Evolutionary conservation across 768 basidiomycete genomes (phyloP).

Genomic region (Xerocomus potaroensis): DNA sequence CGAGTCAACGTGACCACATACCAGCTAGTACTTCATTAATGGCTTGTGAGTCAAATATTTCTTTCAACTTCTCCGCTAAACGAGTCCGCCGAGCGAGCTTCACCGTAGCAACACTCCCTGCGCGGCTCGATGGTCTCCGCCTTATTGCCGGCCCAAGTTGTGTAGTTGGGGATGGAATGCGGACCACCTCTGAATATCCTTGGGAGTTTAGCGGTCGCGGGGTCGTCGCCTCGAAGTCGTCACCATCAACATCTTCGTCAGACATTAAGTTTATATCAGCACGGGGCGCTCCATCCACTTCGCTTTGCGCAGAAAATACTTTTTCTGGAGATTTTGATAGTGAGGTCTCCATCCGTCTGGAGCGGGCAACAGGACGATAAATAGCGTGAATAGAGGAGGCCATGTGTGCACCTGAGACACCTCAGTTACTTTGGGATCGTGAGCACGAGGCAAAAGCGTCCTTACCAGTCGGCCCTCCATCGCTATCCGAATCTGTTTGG

Average conservation of each 20-base stretch:
- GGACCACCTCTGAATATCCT: slow-evolving; percentile 5
- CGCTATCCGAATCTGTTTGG: slow-evolving; percentile 52
- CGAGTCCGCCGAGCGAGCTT: slow-evolving; percentile 60
- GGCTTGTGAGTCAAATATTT: slow-evolving; percentile 78
- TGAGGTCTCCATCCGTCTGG: slow-evolving; percentile 39
- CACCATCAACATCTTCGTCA: slow-evolving; percentile 53
- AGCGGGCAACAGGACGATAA: slow-evolving; percentile 73
- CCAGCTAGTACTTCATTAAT: slow-evolving; percentile 85
- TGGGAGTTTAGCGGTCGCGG: slow-evolving; percentile 35
- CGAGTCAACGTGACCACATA: slow-evolving; percentile 31
- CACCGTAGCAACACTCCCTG: slow-evolving; percentile 72
- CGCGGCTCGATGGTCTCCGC: slow-evolving; percentile 33
- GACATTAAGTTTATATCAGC: slow-evolving; percentile 32
- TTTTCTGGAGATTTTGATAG: slow-evolving; percentile 13
- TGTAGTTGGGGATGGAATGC: slow-evolving; percentile 3
- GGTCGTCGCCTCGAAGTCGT: slow-evolving; percentile 54
- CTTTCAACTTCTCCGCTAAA: slow-evolving; percentile 83
- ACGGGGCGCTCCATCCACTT: slow-evolving; percentile 32
- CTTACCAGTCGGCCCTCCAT: slow-evolving; percentile 49
- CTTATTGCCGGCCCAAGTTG: slow-evolving; percentile 20
- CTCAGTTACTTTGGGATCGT: not conserved
- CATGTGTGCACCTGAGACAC: slow-evolving; percentile 41
- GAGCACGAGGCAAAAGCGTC: slow-evolving; percentile 15
- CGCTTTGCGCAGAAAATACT: slow-evolving; percentile 7
- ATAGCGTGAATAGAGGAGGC: slow-evolving; percentile 89